phyloP scores from a whole-genome alignment of 768 basidiomycete genomes.

The Boletus vermiculosoides region DNA sequence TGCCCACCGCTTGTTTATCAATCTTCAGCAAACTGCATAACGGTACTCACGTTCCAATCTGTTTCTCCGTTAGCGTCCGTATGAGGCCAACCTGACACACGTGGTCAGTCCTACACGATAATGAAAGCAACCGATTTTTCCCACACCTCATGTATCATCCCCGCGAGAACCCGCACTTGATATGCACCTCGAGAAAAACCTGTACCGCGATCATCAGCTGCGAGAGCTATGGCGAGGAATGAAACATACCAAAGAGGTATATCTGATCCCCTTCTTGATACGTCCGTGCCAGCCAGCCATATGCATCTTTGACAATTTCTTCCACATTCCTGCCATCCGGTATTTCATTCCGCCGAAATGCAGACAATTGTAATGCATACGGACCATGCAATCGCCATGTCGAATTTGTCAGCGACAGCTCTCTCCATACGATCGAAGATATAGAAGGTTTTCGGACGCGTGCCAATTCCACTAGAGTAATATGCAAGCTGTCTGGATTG shows the following conservation, averaged over 20 bases:
- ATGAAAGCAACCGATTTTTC: too few relatives aligned
- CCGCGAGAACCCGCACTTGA: not conserved
- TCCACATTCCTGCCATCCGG: not conserved
- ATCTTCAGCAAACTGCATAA: not conserved
- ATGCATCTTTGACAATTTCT: not conserved
- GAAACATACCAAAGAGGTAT: too few relatives aligned
- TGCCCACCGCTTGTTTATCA: not conserved
- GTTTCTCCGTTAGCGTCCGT: slow-evolving; percentile 22
- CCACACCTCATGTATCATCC: not conserved
- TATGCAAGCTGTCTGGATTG: slow-evolving; percentile 26
- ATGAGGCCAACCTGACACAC: not conserved
- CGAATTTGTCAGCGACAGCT: not conserved
- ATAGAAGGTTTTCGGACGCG: slow-evolving; percentile 7
- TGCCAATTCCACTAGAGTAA: slow-evolving; percentile 38
- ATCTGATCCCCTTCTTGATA: too few relatives aligned
- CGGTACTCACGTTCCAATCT: slow-evolving; percentile 27
- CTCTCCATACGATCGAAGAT: not conserved
- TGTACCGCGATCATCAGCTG: too few relatives aligned
- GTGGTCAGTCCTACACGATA: not conserved
- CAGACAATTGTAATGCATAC: not conserved
- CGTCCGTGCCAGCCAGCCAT: too few relatives aligned
- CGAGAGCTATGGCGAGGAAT: too few relatives aligned
- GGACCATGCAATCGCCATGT: not conserved
- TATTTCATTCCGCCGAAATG: too few relatives aligned
- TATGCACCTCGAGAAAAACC: too few relatives aligned